Base-by-base conservation (phyloP, 2,329 filamentous ascomycete genomes). In the Xylariales sp. region DNA sequence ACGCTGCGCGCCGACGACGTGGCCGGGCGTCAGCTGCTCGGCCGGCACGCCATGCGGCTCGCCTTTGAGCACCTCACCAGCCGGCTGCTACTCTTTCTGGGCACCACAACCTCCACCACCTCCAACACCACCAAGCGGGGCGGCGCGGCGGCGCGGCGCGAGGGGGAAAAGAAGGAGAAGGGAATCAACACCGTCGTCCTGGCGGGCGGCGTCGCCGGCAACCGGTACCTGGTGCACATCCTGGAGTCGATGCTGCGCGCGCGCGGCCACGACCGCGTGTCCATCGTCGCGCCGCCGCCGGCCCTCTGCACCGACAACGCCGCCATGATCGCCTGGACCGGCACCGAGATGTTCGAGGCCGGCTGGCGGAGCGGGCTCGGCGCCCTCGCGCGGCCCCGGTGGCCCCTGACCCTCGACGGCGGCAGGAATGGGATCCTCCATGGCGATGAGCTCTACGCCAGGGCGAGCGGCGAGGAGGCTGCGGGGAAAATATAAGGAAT, bases 251-350 rank as follows among this genome's bases (percentile, higher is more conserved):
- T 69, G 30, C 58, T 96, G 29, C 74, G 83, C 46, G 74, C 69
- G n/a, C 75, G 84, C 29, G 86, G 86, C 0, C 83, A 79, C 53
- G 54, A 56, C 0, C 51, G 78, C 46, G 59, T 94, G 19, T 51
- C 70, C 10, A 60, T 96, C 6, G 63, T 83, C 20, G 85, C 84
- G 39, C 91, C 93, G n/a, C 89, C 89, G 3, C 62, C 77, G 8
- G 69, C 72, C 29, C 70, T 91, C 37, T 97, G 93, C 56, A 96
- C 88, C 0, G 93, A 98, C 55, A 97, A 98, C 61, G 93, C 93
- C 11, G 88, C 89, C 33, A 98, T 98, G 93, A 90, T 97, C 57
- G 91, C 85, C 2, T 97, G 93, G 91, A 73, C 90, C 1, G 93
- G 85, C 0, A 74, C 90, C 48, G 90, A 97, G 63, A 96, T 98